Percentiles rank a stretch among this genome's conserved stretches.
phyloP scores from a whole-genome alignment of 352 stramenopile species.

The Phytophthora chlamydospora region DNA sequence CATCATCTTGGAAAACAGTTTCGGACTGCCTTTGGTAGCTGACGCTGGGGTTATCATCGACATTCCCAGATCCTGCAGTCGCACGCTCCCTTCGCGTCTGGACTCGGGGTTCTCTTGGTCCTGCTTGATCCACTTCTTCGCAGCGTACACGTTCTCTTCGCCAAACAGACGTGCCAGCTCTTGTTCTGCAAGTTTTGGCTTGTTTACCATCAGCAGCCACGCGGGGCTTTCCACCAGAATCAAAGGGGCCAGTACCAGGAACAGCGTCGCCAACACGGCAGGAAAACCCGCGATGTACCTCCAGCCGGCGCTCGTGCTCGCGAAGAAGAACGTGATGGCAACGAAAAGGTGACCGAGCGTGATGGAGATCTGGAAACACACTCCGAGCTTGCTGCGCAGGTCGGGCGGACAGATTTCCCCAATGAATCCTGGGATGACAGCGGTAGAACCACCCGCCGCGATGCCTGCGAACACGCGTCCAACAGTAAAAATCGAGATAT shows the following conservation, averaged over 20 bases:
- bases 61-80: slow-evolving; percentile 22
- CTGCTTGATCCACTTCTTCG: slow-evolving; percentile 31
- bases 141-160: slow-evolving; percentile 27
- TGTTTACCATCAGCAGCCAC: slow-evolving; percentile 41
- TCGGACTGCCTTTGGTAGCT: slow-evolving; percentile 21
- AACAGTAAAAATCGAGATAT: slow-evolving; percentile 39
- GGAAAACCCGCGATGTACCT: slow-evolving; percentile 55
- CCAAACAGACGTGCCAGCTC: slow-evolving; percentile 40
- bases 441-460: slow-evolving; percentile 40
- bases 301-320: slow-evolving; percentile 51
- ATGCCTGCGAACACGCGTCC: slow-evolving; percentile 52
- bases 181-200: slow-evolving; percentile 20
- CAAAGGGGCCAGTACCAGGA: slow-evolving; percentile 32
- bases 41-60: slow-evolving; percentile 24
- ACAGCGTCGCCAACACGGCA: slow-evolving; percentile 31
- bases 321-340: slow-evolving; percentile 55
- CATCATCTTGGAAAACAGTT: slow-evolving; percentile 26
- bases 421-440: slow-evolving; percentile 43
- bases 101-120: slow-evolving; percentile 16
- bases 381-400: slow-evolving; percentile 36
- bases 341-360: slow-evolving; percentile 47
- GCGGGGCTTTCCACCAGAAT: slow-evolving; percentile 50
- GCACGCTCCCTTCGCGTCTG: slow-evolving; percentile 16
- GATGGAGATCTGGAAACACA: slow-evolving; percentile 54
- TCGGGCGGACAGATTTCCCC: slow-evolving; percentile 48